These are phyloP conservation scores for Alternaria burnsii DNA, from an alignment of 2,329 filamentous ascomycete genomes.

Conservation along the genomic window DNA sequence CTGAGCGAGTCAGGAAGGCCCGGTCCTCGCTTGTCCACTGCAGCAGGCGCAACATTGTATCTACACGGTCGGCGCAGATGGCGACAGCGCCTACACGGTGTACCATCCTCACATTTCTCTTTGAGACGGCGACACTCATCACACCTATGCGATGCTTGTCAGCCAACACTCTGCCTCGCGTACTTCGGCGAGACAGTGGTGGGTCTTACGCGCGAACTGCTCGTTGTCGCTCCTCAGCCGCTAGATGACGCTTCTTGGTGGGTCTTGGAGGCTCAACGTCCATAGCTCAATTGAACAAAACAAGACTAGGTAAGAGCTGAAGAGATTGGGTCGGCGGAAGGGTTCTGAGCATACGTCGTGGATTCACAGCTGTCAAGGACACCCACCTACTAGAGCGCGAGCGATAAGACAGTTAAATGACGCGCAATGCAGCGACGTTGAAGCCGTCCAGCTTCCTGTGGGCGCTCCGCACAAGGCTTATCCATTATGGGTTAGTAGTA, in stretches of 20 bases:
- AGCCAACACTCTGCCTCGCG: conserved; percentile 1
- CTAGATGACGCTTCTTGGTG: conserved; percentile 21
- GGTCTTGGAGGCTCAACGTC: conserved; percentile 17
- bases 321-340: background rate
- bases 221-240: conserved; percentile 22
- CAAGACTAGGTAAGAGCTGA: background rate
- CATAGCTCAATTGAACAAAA: conserved; percentile 6
- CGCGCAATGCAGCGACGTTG: conserved; percentile 4
- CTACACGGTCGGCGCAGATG: conserved; percentile 60
- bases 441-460: conserved; percentile 1
- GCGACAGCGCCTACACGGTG: conserved; percentile 63
- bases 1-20: conserved; percentile 6
- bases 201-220: conserved; percentile 23
- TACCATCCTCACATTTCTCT: conserved; percentile 65
- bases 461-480: conserved; percentile 6
- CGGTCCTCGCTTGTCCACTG: conserved; percentile 2
- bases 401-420: background rate
- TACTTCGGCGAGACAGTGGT: background rate
- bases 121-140: conserved; percentile 64
- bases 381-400: background rate
- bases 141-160: conserved; percentile 51
- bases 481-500: background rate
- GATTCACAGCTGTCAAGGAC: background rate
- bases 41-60: conserved; percentile 15
- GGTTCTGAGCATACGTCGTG: background rate